Conservation (phyloP, 345 rosid species). For the Mallotus nudiflorus region DNA sequence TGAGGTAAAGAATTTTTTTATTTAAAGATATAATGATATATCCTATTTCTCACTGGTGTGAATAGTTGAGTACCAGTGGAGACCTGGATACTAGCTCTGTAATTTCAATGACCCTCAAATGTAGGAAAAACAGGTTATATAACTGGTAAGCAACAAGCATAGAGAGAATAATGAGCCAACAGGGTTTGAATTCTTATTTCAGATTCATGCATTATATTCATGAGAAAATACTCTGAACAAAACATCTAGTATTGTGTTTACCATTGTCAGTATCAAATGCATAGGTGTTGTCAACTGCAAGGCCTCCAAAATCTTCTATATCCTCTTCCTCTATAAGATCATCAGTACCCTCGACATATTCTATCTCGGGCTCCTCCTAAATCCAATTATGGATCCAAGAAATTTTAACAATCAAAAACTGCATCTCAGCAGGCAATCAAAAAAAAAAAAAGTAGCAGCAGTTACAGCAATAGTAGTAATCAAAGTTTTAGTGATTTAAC, state of each 20-base stretch:
- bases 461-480: not conserved
- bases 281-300: conserved; percentile 33
- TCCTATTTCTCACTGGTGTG: too few species aligned
- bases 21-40: too few species aligned
- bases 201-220: not conserved
- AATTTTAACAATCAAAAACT: not conserved
- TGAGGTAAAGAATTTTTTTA: too few species aligned
- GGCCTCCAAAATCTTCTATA: conserved; percentile 74
- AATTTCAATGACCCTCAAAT: not conserved
- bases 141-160: not conserved
- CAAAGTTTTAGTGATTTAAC: too few species aligned
- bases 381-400: conserved; percentile 4
- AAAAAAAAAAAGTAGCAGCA: not conserved
- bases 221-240: not conserved
- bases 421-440: not conserved
- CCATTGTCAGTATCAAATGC: conserved; percentile 38
- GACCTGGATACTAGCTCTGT: too few species aligned
- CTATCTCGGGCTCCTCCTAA: conserved; percentile 62
- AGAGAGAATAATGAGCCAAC: too few species aligned
- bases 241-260: conserved; percentile 13
- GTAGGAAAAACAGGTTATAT: not conserved
- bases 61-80: too few species aligned
- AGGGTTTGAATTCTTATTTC: not conserved
- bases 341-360: conserved; percentile 78
- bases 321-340: conserved; percentile 87